A percentile compares a stretch with the other conserved stretches of the same genome.
Conservation (phyloP, 1,284 basidiomycete species). For the Trichosporon faecale region DNA sequence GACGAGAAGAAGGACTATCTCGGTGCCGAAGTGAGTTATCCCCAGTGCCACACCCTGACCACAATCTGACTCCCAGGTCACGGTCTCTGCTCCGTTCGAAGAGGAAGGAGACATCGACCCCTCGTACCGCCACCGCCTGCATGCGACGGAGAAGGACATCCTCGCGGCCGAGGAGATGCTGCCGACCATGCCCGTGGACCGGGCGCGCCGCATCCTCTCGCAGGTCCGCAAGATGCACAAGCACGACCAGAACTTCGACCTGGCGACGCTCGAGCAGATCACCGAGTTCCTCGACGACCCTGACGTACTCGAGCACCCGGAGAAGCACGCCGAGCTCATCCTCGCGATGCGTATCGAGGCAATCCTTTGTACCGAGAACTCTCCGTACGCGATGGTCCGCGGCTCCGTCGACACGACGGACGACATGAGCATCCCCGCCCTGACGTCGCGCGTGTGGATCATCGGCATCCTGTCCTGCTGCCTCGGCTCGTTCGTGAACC, state of each 20-base stretch:
- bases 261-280: constrained; percentile 25
- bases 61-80: neutral
- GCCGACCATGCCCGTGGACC: neutral
- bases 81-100: neutral
- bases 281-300: constrained; percentile 30
- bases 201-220: constrained; percentile 24
- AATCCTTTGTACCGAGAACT: constrained; percentile 51
- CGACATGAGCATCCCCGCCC: constrained; percentile 71
- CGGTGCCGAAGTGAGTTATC: neutral
- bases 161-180: neutral
- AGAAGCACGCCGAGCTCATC: constrained; percentile 30
- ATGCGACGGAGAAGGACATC: constrained; percentile 7
- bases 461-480: constrained; percentile 57
- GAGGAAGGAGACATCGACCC: neutral
- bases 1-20: constrained; percentile 9
- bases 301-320: constrained; percentile 28
- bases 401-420: constrained; percentile 75
- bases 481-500: constrained; percentile 67
- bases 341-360: constrained; percentile 41
- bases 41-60: neutral
- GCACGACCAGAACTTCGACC: constrained; percentile 40
- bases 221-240: constrained; percentile 30
- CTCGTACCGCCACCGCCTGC: neutral
- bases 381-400: constrained; percentile 83
- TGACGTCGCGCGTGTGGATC: constrained; percentile 78